Percentiles rank a stretch among this genome's conserved stretches.
phyloP scores from a whole-genome alignment of 1,139 yeast species.

The Pichia sp. region DNA sequence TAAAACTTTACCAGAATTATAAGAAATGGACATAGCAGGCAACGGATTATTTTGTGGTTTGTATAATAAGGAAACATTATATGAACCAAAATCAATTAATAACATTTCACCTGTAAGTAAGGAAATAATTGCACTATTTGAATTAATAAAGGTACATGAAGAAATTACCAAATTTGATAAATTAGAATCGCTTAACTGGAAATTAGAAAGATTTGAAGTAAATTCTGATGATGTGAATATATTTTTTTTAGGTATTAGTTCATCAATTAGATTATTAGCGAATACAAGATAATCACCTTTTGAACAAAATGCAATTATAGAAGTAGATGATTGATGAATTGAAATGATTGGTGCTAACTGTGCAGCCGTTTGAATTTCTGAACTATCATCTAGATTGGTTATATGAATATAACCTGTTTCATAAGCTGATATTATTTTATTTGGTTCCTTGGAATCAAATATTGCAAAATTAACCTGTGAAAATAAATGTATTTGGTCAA shows the following conservation, averaged over 20 bases:
- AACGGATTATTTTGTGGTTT: neutral
- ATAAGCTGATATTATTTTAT: conserved; percentile 3
- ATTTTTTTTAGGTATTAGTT: neutral
- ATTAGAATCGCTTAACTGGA: neutral
- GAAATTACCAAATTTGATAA: conserved; percentile 10
- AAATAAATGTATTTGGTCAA: neutral
- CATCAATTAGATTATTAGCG: neutral
- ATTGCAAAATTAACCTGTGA: conserved; percentile 6
- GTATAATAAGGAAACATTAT: neutral
- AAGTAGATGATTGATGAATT: neutral
- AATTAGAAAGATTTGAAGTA: neutral
- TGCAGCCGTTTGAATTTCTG: neutral
- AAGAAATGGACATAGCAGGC: conserved; percentile 4
- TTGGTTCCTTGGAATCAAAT: conserved; percentile 1
- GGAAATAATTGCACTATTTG: conserved; percentile 18
- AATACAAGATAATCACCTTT: neutral
- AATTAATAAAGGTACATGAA: conserved; percentile 13
- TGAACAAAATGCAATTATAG: neutral
- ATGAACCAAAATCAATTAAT: conserved; percentile 4
- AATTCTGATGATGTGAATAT: neutral
- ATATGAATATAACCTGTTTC: conserved; percentile 7
- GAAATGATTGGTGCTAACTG: neutral
- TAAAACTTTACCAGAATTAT: conserved; percentile 1
- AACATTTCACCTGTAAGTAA: conserved; percentile 18
- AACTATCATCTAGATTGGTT: neutral